Evolutionary conservation across 2,329 filamentous ascomycete species (phyloP), one percentile per base, ranked within the genome.

Genomic region (Apiospora rasikravindrae): DNA sequence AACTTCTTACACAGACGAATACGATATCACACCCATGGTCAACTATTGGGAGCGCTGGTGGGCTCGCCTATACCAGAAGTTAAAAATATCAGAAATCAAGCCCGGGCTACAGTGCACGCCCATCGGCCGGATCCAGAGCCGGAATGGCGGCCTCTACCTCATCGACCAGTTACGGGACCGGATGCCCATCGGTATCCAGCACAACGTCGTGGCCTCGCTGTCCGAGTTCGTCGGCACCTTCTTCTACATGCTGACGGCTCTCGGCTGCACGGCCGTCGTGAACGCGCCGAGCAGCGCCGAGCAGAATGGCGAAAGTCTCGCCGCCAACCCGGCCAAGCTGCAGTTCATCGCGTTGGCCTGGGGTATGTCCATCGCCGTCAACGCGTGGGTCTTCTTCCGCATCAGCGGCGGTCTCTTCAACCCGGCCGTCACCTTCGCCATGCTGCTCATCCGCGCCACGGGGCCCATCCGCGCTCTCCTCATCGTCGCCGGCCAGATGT

Each of bases 381-480:
- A 70, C 40, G 69, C 69, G 40, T 70, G 69, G 69, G 69, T 70
- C 19, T 70, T 70, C 26, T 70, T 49, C 29, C 69, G 69, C 16
- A 70, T 70, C n/a, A 70, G 69, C 69, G 69, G 69, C 24, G 53
- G 69, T 7, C 69, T 70, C 22, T 70, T 70, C 57, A 70, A 70
- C 45, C 69, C 69, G 40, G 69, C 69, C 53, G 69, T 70, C 40
- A 64, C 69, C 40, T 26, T 70, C 16, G 69, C 69, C 69, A 64
- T 70, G 69, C 19, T 70, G 16, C 53, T 70, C 40, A 67, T 70
- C 51, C 53, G 69, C 19, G 69, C 57, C 24, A 42, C 61, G 4
- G 53, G 45, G 22, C 69, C 69, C 19, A 16, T 64, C 40, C 69
- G 69, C 40, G 69, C 29, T 24, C 29, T 70, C 2, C 33, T 70